phyloP scores from a whole-genome alignment of 2,329 filamentous ascomycete genomes.

The Alternaria gaisen region DNA sequence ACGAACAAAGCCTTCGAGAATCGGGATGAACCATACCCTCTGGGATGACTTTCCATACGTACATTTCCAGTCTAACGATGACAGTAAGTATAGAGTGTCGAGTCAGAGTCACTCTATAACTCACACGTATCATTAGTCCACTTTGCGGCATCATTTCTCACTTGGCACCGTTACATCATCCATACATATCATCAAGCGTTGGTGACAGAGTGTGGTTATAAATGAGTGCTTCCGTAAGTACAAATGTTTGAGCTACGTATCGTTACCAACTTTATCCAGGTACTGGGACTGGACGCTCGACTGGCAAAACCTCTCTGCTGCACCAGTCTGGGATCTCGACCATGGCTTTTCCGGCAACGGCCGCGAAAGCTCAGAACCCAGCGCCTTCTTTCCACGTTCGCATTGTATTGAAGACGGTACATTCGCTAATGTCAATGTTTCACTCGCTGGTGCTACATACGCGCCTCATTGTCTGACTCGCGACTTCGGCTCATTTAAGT shows the following conservation, averaged over 20 bases:
- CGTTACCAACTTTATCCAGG: constrained; percentile 9
- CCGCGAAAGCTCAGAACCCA: background rate
- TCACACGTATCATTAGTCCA: constrained; percentile 31
- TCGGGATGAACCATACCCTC: constrained; percentile 31
- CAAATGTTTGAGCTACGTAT: no score
- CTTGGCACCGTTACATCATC: constrained; percentile 51
- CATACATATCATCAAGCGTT: constrained; percentile 44
- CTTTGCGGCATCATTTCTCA: constrained; percentile 42
- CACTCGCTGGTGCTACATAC: background rate
- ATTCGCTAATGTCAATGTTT: constrained; percentile 30
- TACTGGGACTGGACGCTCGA: constrained; percentile 52
- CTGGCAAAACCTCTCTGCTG: constrained; percentile 28
- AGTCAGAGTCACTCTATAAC: background rate
- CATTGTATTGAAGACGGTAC: constrained; percentile 36
- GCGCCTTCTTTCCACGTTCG: constrained; percentile 6
- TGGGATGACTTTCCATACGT: constrained; percentile 49
- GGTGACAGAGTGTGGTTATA: constrained; percentile 33
- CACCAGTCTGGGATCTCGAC: constrained; percentile 31
- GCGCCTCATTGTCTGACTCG: constrained; percentile 38
- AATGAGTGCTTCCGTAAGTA: constrained; percentile 13
- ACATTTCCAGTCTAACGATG: constrained; percentile 24
- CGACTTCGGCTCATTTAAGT: constrained; percentile 21
- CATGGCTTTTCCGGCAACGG: constrained; percentile 47
- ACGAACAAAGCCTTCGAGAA: constrained; percentile 25
- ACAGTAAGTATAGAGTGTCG: background rate